phyloP scores from a whole-genome alignment of 169 alveolate genomes.

The Babesia gibsoni region DNA sequence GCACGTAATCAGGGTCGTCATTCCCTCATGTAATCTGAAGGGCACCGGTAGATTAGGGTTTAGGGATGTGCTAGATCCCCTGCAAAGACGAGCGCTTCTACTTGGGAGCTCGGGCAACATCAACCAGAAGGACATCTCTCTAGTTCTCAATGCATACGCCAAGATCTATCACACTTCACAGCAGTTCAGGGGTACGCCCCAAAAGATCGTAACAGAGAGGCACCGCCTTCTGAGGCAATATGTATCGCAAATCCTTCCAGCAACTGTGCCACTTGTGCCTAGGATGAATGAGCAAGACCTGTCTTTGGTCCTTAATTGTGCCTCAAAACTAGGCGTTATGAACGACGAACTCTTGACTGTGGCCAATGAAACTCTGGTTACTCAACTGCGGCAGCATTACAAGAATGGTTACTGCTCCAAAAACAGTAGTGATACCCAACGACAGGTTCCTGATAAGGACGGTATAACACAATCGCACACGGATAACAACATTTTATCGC shows the following conservation, averaged over 20 bases:
- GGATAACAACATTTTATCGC: constrained; percentile 29
- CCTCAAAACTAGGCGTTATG: constrained; percentile 28
- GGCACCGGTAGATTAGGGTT: constrained; percentile 5
- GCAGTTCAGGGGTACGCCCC: neutral
- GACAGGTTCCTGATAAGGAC: neutral
- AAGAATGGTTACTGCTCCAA: neutral
- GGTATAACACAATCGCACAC: neutral
- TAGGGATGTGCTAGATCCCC: neutral
- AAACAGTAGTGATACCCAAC: neutral
- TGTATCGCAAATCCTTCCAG: constrained; percentile 29
- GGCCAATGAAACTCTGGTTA: constrained; percentile 18
- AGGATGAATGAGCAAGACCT: constrained; percentile 64
- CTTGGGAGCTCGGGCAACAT: constrained; percentile 14
- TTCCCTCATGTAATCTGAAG: neutral
- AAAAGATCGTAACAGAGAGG: neutral
- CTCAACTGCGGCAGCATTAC: constrained; percentile 16
- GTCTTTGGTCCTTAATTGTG: constrained; percentile 52
- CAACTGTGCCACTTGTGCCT: constrained; percentile 15
- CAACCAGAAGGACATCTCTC: constrained; percentile 40
- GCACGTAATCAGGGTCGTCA: constrained; percentile 19
- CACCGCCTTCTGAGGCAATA: neutral
- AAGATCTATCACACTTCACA: constrained; percentile 27
- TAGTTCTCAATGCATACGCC: constrained; percentile 51
- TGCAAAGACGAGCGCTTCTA: constrained; percentile 15
- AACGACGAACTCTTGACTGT: constrained; percentile 18